Conservation (phyloP, 1,139 yeast species). For the Starmera stellimalicola region DNA sequence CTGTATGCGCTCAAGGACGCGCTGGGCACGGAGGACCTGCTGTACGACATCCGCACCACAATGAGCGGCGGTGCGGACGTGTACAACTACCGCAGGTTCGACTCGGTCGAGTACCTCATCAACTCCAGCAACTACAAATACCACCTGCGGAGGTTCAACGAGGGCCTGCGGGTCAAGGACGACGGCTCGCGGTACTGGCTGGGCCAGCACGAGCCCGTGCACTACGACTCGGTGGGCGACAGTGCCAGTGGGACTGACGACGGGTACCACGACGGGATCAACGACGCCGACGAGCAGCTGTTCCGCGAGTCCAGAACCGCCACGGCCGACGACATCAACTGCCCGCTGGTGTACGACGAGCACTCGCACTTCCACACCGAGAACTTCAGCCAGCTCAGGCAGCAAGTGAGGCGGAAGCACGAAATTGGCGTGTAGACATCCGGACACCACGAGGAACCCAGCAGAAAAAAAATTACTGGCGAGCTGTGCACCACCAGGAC, state of each 20-base stretch:
- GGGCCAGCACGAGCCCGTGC: no score
- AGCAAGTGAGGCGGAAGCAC: neutral
- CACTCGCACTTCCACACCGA: constrained; percentile 3
- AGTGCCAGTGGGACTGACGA: constrained; percentile 2
- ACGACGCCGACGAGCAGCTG: neutral
- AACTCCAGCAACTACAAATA: constrained; percentile 64
- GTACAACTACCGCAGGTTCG: constrained; percentile 79
- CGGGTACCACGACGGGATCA: neutral
- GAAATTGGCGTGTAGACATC: no score
- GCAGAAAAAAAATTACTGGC: no score
- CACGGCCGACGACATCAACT: constrained; percentile 11
- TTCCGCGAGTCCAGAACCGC: neutral
- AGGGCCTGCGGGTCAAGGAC: constrained; percentile 73
- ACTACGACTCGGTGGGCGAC: no score
- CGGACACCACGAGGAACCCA: no score
- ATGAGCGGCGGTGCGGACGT: constrained; percentile 56
- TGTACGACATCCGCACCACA: constrained; percentile 68
- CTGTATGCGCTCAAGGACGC: constrained; percentile 65
- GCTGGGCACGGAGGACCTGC: constrained; percentile 63
- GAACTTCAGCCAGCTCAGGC: neutral
- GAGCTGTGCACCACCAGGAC: neutral
- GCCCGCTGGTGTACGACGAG: neutral
- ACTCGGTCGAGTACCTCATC: constrained; percentile 62
- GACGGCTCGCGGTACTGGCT: constrained; percentile 86
- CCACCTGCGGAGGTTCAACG: constrained; percentile 62